These are phyloP conservation scores for Colletotrichum sp. DNA, from an alignment of 2,329 filamentous ascomycete species.

Conservation along the genomic window DNA sequence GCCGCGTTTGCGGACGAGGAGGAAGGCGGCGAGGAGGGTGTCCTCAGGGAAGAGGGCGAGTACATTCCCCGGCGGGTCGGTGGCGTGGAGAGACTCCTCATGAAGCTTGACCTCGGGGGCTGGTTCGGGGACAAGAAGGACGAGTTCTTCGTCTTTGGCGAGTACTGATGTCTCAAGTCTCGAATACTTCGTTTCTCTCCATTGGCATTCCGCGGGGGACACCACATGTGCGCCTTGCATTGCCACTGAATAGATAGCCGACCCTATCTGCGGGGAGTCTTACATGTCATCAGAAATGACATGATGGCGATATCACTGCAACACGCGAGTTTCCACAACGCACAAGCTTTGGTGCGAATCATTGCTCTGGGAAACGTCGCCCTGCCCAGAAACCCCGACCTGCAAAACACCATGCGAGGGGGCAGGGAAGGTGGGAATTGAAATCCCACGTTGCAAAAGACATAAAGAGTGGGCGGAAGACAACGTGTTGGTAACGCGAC, in stretches of 20 bases:
- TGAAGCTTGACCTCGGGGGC: constrained; percentile 82
- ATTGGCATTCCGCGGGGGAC: neutral
- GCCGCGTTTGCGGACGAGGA: constrained; percentile 51
- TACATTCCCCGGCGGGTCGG: constrained; percentile 78
- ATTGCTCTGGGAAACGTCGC: neutral
- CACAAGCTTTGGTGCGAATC: neutral
- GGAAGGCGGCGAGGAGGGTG: constrained; percentile 29
- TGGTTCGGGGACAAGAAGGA: constrained; percentile 51
- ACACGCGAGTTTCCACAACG: neutral
- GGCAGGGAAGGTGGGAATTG: neutral
- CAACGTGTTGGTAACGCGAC: neutral
- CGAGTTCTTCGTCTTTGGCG: constrained; percentile 8
- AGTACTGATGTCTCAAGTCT: neutral
- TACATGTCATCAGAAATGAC: neutral
- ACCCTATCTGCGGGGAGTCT: neutral
- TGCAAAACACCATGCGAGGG: neutral
- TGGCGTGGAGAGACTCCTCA: constrained; percentile 82
- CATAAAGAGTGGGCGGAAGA: neutral
- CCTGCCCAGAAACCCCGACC: neutral
- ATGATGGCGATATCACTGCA: neutral
- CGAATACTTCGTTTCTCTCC: neutral
- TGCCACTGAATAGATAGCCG: neutral
- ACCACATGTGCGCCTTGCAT: neutral
- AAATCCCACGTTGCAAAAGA: neutral
- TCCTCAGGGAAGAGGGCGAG: constrained; percentile 45